Conservation (phyloP, 164 flowering plant genomes). For the Vitis vinifera region ASM3070453v1 NC_081805.1:21989001-21989500, state of each 20-base stretch:
- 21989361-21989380: too few relatives aligned
- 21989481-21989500: slow-evolving; percentile 24
- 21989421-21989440: background rate
- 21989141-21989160: background rate
- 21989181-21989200: background rate
- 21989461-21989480: slow-evolving; percentile 2
- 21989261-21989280: background rate
- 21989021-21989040: background rate
- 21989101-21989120: background rate
- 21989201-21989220: background rate
- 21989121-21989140: background rate
- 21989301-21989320: background rate
- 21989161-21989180: background rate
- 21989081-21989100: background rate
- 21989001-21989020: background rate
- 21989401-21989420: background rate
- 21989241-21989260: background rate
- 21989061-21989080: background rate
- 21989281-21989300: background rate
- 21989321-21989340: background rate
- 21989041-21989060: background rate
- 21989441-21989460: background rate
- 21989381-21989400: background rate
- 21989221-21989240: background rate
- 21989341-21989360: background rate